Percentiles rank a stretch among this genome's conserved stretches.
Conservation (phyloP, 1,284 basidiomycete genomes). For the Ganoderma leucocontextum region DNA sequence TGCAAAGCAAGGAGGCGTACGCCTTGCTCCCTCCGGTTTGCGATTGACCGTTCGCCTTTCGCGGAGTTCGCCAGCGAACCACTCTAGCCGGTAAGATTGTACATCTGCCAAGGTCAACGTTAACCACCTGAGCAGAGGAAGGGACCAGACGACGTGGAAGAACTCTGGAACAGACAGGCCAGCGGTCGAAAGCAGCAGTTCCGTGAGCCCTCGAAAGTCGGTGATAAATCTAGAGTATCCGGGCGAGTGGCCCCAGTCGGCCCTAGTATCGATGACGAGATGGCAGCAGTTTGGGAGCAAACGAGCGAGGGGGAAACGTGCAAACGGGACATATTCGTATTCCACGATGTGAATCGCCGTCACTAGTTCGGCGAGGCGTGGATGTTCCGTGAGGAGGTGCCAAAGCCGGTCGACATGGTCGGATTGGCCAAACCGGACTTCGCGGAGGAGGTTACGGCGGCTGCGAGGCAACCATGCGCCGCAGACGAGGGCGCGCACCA, state of each 20-base stretch:
- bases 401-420: neutral
- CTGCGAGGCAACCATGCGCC: neutral
- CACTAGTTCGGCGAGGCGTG: neutral
- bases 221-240: neutral
- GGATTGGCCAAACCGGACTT: neutral
- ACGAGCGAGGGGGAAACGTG: neutral
- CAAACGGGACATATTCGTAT: neutral
- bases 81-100: neutral
- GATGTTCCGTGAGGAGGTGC: neutral
- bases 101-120: neutral
- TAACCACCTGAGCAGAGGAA: neutral
- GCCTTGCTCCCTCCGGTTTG: neutral
- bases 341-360: neutral
- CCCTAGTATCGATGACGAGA: neutral
- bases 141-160: neutral
- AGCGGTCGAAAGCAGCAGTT: neutral
- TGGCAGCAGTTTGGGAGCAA: neutral
- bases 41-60: neutral
- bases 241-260: neutral
- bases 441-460: neutral
- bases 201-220: neutral
- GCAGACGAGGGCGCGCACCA: neutral
- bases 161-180: neutral
- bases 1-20: neutral
- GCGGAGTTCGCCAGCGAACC: neutral